Conservation (phyloP, 495 filamentous ascomycete genomes). For the Cetradonia linearis region DNA sequence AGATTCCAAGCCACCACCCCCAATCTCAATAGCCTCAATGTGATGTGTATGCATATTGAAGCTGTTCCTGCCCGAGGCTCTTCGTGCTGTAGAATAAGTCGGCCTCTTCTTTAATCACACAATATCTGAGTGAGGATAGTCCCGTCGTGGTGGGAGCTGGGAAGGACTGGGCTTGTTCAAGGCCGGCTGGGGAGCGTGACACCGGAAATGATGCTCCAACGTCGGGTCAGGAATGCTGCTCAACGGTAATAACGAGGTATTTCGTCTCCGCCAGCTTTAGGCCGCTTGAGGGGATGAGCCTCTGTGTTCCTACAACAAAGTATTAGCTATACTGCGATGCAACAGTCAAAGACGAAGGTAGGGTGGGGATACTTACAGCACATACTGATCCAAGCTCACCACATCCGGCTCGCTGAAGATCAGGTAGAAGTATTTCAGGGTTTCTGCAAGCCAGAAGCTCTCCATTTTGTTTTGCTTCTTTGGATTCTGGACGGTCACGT, state of each 20-base stretch:
- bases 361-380: conserved; percentile 37
- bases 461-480: conserved; percentile 42
- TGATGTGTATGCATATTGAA: not conserved
- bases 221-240: not conserved
- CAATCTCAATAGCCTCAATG: not conserved
- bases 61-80: not conserved
- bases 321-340: conserved; percentile 10
- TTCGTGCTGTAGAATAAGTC: not conserved
- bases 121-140: not conserved
- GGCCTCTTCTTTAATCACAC: not conserved
- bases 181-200: no score
- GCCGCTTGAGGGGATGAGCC: conserved; percentile 59
- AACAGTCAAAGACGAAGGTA: not conserved
- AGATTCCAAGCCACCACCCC: not conserved
- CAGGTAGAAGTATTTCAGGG: conserved; percentile 89
- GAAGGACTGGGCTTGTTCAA: not conserved
- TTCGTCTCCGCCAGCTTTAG: conserved; percentile 21
- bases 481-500: conserved; percentile 39
- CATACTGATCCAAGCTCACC: conserved; percentile 61
- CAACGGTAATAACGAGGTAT: conserved; percentile 6
- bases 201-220: not conserved
- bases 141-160: not conserved
- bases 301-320: conserved; percentile 52
- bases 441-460: conserved; percentile 61
- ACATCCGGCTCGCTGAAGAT: conserved; percentile 64